Evolutionary conservation across 345 rosid species (phyloP), one percentile per base, ranked within the genome.

Genomic region (Tarenaya hassleriana): DNA sequence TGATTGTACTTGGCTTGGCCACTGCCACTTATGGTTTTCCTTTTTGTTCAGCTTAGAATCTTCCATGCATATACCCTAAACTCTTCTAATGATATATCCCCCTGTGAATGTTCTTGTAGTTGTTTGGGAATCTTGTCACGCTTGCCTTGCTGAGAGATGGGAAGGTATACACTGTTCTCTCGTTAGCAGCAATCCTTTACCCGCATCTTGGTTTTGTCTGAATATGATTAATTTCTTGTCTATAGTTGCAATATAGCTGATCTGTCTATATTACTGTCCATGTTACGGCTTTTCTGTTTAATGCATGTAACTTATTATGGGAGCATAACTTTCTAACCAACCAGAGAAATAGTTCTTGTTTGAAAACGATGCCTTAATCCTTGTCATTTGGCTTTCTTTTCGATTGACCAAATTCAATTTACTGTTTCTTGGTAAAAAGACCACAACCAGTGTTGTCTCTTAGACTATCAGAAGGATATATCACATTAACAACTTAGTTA

Each of bases 91-190:
- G 16, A 55, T 64, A 35, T 14, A 15, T 56, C 7, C 31, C 35
- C 0, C 29, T 51, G 13, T 42, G 24, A 43, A 52, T 44, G 16
- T 40, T 55, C 62, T 62, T 68, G 74, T 79, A 86, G 97, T 67
- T 86, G 46, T 74, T 78, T 56, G 97, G 97, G 56, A 90, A 90
- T 72, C 94, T 90, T 39, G 66, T 90, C 59, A 72, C 94, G 7
- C 88, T 90, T 56, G 86, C 73, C n/a, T 47, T 90, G 60, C 68
- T 90, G 65, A 74, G 67, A 34, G 72, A 74, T 61, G 83, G 77
- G 48, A 34, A 47, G 69, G 95, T 80, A 77, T 49, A 63, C 48
- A 39, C 18, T 70, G 44, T 16, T 54, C 37, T 63, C 7, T 17
- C 2, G 11, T 51, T 32, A 13, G 44, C 29, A 40, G 1, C 47